phyloP scores from a whole-genome alignment of 352 stramenopile species.

The Phytophthora vignae region DNA sequence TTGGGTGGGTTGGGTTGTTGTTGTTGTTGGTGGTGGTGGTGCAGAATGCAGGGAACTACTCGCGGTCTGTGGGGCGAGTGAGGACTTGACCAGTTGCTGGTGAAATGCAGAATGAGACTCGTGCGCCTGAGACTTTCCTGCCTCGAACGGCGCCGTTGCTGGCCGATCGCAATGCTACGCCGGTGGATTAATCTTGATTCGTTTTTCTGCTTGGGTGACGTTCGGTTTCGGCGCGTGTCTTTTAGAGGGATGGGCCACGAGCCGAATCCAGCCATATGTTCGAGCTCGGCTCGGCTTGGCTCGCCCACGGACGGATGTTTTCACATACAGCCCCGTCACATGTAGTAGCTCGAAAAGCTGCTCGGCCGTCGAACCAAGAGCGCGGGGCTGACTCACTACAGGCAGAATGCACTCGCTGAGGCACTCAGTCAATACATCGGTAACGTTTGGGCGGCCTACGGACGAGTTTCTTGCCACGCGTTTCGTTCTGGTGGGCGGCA shows the following conservation, averaged over 20 bases:
- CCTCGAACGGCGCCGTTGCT: too few relatives aligned
- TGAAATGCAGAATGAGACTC: slow-evolving; percentile 20
- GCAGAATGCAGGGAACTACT: not conserved
- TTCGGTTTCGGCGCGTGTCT: slow-evolving; percentile 13
- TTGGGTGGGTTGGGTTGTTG: not conserved
- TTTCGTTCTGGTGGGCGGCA: slow-evolving; percentile 1
- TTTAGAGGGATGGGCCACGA: too few relatives aligned
- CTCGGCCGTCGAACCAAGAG: not conserved
- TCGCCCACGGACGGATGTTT: not conserved
- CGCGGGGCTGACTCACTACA: not conserved
- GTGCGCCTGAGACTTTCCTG: not conserved
- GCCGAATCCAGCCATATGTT: not conserved
- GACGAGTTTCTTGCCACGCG: not conserved
- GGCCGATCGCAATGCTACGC: too few relatives aligned
- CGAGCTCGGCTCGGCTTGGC: slow-evolving; percentile 2
- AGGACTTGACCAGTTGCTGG: slow-evolving; percentile 6
- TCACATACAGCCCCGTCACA: slow-evolving; percentile 2
- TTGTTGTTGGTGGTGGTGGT: not conserved
- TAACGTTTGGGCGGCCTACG: not conserved
- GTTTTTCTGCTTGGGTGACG: slow-evolving; percentile 8
- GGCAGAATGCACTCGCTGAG: not conserved
- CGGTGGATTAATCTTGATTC: too few relatives aligned
- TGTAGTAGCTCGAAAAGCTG: not conserved
- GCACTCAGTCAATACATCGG: not conserved
- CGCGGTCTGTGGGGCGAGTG: too few relatives aligned